Percentiles rank a stretch among this genome's conserved stretches.
These are phyloP conservation scores for Leucoagaricus sp. DNA, from an alignment of 1,284 basidiomycete species.

Conservation along the genomic window DNA sequence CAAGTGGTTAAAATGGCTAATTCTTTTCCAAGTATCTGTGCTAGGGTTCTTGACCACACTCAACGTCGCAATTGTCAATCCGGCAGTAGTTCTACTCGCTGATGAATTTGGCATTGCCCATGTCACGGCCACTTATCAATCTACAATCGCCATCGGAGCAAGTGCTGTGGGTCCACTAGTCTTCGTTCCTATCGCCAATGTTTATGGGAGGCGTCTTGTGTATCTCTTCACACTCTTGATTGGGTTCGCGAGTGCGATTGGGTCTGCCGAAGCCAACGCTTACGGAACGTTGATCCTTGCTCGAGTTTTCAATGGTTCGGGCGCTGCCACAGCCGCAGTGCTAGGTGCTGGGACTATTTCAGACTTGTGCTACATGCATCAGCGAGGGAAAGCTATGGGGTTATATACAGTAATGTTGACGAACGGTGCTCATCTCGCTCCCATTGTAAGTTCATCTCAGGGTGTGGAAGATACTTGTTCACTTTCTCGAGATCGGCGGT, in stretches of 20 bases:
- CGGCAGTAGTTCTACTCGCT: slow-evolving; percentile 33
- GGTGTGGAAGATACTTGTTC: not conserved
- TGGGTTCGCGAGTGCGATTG: slow-evolving; percentile 34
- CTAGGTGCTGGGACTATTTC: slow-evolving; percentile 39
- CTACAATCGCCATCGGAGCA: slow-evolving; percentile 35
- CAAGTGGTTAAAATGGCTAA: slow-evolving; percentile 33
- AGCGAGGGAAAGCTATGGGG: slow-evolving; percentile 38
- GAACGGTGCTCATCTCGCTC: slow-evolving; percentile 37
- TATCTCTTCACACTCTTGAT: slow-evolving; percentile 34
- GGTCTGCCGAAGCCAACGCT: slow-evolving; percentile 32
- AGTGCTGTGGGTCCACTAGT: slow-evolving; percentile 33
- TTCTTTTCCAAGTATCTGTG: slow-evolving; percentile 32
- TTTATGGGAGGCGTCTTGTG: slow-evolving; percentile 33
- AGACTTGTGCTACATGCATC: slow-evolving; percentile 35
- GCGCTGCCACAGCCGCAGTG: slow-evolving; percentile 33
- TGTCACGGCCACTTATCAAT: slow-evolving; percentile 36
- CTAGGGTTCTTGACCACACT: slow-evolving; percentile 34
- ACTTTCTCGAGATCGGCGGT: slow-evolving; percentile 30
- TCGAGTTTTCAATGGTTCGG: slow-evolving; percentile 35
- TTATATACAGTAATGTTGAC: slow-evolving; percentile 37
- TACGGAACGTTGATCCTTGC: slow-evolving; percentile 32
- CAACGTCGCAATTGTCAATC: slow-evolving; percentile 36
- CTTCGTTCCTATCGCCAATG: slow-evolving; percentile 36
- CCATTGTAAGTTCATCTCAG: slow-evolving; percentile 29
- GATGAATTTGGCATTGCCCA: slow-evolving; percentile 31